phyloP scores from a whole-genome alignment of 441 rosid genomes.

The California macrophylla region DNA sequence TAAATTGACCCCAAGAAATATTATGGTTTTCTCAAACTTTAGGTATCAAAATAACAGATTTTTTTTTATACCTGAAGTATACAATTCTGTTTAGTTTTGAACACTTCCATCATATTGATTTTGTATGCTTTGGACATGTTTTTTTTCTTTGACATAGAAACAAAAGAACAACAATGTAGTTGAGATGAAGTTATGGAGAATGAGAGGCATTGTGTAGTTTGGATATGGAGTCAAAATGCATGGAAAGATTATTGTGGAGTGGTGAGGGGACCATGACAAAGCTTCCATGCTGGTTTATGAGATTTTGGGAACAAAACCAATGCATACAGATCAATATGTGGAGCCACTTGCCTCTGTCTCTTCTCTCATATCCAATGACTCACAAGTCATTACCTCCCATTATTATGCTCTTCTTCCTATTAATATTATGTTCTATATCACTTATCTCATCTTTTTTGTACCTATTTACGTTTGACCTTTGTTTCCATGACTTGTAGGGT shows the following conservation, averaged over 20 bases:
- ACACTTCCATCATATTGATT: too few species aligned
- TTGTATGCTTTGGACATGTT: not conserved
- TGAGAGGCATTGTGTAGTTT: not conserved
- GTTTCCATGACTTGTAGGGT: conserved; percentile 6
- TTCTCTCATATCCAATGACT: conserved; percentile 1
- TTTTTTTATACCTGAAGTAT: too few species aligned
- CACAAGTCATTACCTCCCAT: conserved; percentile 2
- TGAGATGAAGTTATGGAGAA: not conserved
- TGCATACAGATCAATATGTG: not conserved
- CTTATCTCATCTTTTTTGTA: not conserved
- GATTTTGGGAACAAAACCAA: conserved; percentile 3
- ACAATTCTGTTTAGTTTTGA: too few species aligned
- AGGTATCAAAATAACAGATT: too few species aligned
- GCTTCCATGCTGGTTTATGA: conserved; percentile 4
- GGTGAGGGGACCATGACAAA: conserved; percentile 6
- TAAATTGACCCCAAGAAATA: too few species aligned
- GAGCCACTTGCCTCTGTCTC: conserved; percentile 1
- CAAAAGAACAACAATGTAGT: not conserved
- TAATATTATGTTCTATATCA: not conserved
- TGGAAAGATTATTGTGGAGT: not conserved
- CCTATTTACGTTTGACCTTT: conserved; percentile 3
- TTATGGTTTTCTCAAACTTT: not conserved
- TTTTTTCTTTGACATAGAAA: not conserved
- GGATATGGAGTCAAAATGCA: not conserved
- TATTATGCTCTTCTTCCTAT: not conserved